Base-by-base conservation (phyloP, 352 stramenopile species). In the Chloridella minuta region DNA sequence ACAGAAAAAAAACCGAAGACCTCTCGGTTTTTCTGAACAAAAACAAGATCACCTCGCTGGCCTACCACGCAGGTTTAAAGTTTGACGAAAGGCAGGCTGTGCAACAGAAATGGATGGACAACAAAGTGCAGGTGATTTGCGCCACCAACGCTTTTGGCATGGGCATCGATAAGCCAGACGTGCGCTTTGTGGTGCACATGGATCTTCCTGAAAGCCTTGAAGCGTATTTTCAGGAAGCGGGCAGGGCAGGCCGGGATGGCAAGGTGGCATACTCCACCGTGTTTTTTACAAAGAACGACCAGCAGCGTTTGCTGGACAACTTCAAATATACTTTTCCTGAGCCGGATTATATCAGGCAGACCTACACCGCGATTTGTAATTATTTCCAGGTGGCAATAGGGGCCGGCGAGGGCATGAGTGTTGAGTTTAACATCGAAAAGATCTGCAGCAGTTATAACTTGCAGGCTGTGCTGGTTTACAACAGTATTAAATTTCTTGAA, bases 171-270 rank as follows among this genome's bases (percentile, higher is more conserved):
- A 95, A 95, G 89, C 91, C 92, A 80, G 93, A 95, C 24, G 92
- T 95, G 16, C 89, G 93, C 49, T 94, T 93, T 88, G 92, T 97
- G 4, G 89, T 95, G 28, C 93, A 96, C 89, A 92, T 90, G 88
- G 91, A 87, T 0, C 87, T 94, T 40, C 88, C 93, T n/a, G 94
- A 93, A 80, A 95, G 92, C 2, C 89, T 98, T 40, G 95, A 98
- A 90, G 94, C 92, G 0, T 98, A 98, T 88, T 98, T 97, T 87
- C 89, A 93, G 93, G 95, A 99, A 90, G 95, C 92, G 16, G 96
- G 96, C 16, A 90, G 96, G 80, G 96, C 94, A 51, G 96, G 96
- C 66, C 91, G 95, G 28, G 95, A 98, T 89, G 95, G 95, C 2
- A 88, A 93, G 0, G 87, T 92, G 10, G 40, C 40, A 18, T 66